Percentiles rank a stretch among this genome's conserved stretches.
Conservation (phyloP, 768 basidiomycete genomes). For the Hygrophoropsis aurantiaca region DNA sequence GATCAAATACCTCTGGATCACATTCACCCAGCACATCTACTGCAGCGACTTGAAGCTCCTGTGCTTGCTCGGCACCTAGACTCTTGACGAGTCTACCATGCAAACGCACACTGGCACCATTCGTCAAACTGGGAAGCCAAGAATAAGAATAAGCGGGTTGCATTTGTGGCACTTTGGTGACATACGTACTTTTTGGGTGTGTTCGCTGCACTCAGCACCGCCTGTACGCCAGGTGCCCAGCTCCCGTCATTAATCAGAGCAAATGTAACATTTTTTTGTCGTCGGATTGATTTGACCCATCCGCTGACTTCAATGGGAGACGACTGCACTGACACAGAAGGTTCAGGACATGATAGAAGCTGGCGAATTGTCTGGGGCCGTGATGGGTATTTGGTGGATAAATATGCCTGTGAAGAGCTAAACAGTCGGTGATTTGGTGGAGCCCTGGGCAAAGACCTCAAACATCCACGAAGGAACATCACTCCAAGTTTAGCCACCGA, state of each 20-base stretch:
- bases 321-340: slow-evolving; percentile 4
- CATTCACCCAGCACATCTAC: slow-evolving; percentile 55
- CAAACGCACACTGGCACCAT: slow-evolving; percentile 56
- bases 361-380: slow-evolving; percentile 36
- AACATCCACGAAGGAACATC: neutral
- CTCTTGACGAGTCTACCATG: slow-evolving; percentile 46
- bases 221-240: slow-evolving; percentile 67
- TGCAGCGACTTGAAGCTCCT: slow-evolving; percentile 51
- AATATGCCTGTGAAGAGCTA: neutral
- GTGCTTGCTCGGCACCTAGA: slow-evolving; percentile 48
- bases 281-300: slow-evolving; percentile 84
- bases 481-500: no score
- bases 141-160: slow-evolving; percentile 13
- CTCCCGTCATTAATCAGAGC: slow-evolving; percentile 83
- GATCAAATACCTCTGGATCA: slow-evolving; percentile 48
- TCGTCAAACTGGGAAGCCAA: slow-evolving; percentile 39
- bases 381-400: neutral
- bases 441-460: neutral
- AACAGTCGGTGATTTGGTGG: neutral
- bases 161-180: no score
- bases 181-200: slow-evolving; percentile 32
- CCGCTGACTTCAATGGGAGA: slow-evolving; percentile 56
- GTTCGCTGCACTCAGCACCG: slow-evolving; percentile 58
- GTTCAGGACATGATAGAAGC: slow-evolving; percentile 26
- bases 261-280: slow-evolving; percentile 88